A percentile compares a stretch with the other conserved stretches of the same genome.
Conservation (phyloP, 768 basidiomycete genomes). For the Panellus pusillus region DNA sequence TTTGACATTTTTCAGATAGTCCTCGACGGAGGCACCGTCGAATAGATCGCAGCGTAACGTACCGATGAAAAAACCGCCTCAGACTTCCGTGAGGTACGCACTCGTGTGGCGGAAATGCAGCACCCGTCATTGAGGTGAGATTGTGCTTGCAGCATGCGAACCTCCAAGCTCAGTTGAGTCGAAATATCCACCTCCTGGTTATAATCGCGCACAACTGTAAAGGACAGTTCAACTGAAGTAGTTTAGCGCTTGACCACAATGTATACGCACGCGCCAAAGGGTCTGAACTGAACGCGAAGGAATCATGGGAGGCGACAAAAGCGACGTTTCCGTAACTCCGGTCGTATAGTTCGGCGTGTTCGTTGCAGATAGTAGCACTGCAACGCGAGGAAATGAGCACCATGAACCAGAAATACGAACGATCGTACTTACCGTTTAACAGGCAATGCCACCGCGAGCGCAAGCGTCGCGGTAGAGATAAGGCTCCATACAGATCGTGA, state of each 20-base stretch:
- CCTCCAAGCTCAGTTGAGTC: slow-evolving; percentile 32
- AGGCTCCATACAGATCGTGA: slow-evolving; percentile 4
- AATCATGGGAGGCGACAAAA: slow-evolving; percentile 24
- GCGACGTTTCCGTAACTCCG: slow-evolving; percentile 41
- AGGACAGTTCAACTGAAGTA: neutral
- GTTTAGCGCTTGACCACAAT: neutral
- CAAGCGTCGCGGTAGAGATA: slow-evolving; percentile 1
- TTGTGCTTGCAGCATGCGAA: slow-evolving; percentile 40
- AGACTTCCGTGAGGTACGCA: slow-evolving; percentile 29
- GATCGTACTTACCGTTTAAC: neutral
- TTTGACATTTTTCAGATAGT: slow-evolving; percentile 49
- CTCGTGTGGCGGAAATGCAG: slow-evolving; percentile 70
- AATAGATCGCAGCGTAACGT: slow-evolving; percentile 41
- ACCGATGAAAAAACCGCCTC: neutral
- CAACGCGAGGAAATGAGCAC: neutral
- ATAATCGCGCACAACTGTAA: slow-evolving; percentile 42
- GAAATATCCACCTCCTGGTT: slow-evolving; percentile 36
- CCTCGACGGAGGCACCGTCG: slow-evolving; percentile 49
- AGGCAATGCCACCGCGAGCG: slow-evolving; percentile 5
- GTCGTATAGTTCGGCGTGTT: slow-evolving; percentile 43
- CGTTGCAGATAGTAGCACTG: slow-evolving; percentile 14
- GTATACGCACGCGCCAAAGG: slow-evolving; percentile 9
- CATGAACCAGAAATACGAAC: no score
- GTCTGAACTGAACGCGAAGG: slow-evolving; percentile 6
- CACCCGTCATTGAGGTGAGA: slow-evolving; percentile 34